A percentile compares a stretch with the other conserved stretches of the same genome.
phyloP scores from a whole-genome alignment of 805 yeast species.

The Ogataea pilisensis region DNA sequence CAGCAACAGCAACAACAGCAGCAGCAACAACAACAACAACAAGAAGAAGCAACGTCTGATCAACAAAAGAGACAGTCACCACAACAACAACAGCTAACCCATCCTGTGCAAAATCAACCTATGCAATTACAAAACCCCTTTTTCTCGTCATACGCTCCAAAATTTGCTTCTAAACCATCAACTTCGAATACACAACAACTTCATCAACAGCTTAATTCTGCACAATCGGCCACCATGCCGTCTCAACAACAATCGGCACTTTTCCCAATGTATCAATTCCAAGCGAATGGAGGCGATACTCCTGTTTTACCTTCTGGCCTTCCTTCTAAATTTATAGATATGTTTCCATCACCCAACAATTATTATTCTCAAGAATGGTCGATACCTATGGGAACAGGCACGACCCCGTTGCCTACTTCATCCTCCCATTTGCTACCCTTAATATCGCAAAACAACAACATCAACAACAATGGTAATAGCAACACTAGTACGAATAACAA shows the following conservation, averaged over 20 bases:
- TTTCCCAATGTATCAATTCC: constrained; percentile 9
- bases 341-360: constrained; percentile 79
- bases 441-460: constrained; percentile 3
- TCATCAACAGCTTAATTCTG: constrained; percentile 17
- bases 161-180: background rate
- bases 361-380: constrained; percentile 61
- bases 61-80: constrained; percentile 1
- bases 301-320: constrained; percentile 68
- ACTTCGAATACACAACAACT: constrained; percentile 10
- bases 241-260: constrained; percentile 4
- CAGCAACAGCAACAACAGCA: constrained; percentile 2
- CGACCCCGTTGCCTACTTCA: constrained; percentile 35
- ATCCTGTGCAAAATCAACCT: constrained; percentile 1
- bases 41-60: too few relatives aligned
- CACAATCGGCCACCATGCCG: constrained; percentile 5
- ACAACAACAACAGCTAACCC: constrained; percentile 1
- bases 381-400: constrained; percentile 41
- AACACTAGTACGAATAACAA: constrained; percentile 7
- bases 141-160: background rate
- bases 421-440: constrained; percentile 24
- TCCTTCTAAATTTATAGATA: constrained; percentile 70
- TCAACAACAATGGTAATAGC: constrained; percentile 7
- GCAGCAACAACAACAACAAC: constrained; percentile 1
- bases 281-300: constrained; percentile 37
- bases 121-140: background rate